Evolutionary conservation across 2,329 filamentous ascomycete species (phyloP), one percentile per base, ranked within the genome.

Genomic region (Pezicula carpinea): DNA sequence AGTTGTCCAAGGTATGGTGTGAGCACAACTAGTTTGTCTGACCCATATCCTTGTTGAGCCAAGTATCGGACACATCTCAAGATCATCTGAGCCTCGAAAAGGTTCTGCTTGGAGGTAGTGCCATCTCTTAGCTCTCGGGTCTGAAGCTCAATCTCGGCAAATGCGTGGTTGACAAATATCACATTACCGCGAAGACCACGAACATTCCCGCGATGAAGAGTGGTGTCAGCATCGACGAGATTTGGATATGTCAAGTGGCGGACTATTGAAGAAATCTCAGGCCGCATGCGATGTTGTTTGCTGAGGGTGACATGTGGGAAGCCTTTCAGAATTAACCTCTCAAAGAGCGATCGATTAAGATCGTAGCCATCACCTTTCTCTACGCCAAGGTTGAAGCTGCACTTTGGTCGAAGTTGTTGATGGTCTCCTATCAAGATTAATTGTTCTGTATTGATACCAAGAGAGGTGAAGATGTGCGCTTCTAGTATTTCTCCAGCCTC

Each of bases 401-500:
- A 70, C 54, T 88, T 87, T 0, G 85, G 86, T 0, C 84, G 77
- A 0, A 89, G 72, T 52, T 89, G 86, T 46, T 84, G 77, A 59
- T 89, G 85, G 45, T 89, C 86, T 0, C 86, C 86, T 10, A 89
- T 89, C 2, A 87, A 62, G 0, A 89, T 74, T 1, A 88, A 59
- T 33, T 89, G 82, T 49, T 85, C 75, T 0, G 77, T 77, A 0
- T 72, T 63, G 0, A 73, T 61, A 0, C 71, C 68, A 47, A 89
- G 56, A 0, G 85, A 76, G 0, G 84, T 77, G 0, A 89, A 62
- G 2, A 85, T 69, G 53, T 89, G 85, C 2, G 74, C 72, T 60
- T 89, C 85, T 0, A 88, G 68, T 3, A 89, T 85, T 52, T 89
- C 85, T 1, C 83, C 85, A 0, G 84, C 85, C 62, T 89, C 85